Evolutionary conservation across 78 protist genomes (phyloP).

Genomic region (Anaeramoeba ignava): DNA sequence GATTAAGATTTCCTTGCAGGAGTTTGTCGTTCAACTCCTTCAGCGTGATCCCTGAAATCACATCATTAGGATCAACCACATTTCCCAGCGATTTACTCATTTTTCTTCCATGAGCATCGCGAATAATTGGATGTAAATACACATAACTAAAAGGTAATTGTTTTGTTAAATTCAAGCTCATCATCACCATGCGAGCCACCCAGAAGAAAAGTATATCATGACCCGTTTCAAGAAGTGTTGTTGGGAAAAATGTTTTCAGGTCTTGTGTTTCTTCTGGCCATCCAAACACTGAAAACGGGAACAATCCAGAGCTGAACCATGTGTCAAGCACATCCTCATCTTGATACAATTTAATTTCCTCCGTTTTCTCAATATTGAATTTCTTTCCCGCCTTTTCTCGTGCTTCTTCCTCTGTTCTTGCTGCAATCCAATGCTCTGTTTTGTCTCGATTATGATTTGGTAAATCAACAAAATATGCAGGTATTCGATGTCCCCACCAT

Average conservation of each 20-base stretch:
- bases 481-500: conserved; percentile 99
- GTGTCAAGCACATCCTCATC: conserved; percentile 99
- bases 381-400: background rate
- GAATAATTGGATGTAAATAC: conserved; percentile 80
- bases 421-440: conserved; percentile 23
- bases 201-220: conserved; percentile 99
- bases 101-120: conserved; percentile 85
- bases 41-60: conserved; percentile 56
- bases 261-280: conserved; percentile 34
- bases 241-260: conserved; percentile 66
- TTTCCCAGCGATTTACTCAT: conserved; percentile 90
- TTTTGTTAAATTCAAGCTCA: conserved; percentile 65
- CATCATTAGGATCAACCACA: conserved; percentile 92
- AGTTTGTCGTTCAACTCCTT: background rate
- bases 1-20: background rate
- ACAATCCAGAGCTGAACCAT: conserved; percentile 97
- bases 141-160: conserved; percentile 75
- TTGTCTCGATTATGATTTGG: background rate
- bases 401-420: conserved; percentile 32
- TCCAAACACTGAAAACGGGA: conserved; percentile 89
- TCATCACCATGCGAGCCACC: conserved; percentile 99
- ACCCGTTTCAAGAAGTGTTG: conserved; percentile 94
- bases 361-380: background rate
- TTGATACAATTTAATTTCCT: conserved; percentile 35
- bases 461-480: conserved; percentile 66